Evolutionary conservation across 2,329 filamentous ascomycete species (phyloP).

Genomic region (Chalaropsis ovoidea): DNA sequence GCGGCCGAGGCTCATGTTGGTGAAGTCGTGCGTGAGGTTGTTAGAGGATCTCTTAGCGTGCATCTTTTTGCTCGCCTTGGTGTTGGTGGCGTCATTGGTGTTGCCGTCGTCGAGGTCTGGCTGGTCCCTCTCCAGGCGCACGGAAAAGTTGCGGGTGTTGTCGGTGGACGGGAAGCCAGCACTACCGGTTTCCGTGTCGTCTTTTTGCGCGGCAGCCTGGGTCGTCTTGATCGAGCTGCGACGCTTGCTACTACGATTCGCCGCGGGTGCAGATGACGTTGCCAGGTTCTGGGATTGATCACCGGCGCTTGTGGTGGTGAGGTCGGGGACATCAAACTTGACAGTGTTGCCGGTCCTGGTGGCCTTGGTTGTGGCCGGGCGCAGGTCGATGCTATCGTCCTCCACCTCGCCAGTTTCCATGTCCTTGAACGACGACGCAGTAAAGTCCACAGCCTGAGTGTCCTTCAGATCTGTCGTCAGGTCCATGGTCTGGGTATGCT

Average conservation of each 20-base stretch:
- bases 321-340: slow-evolving; percentile 35
- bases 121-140: slow-evolving; percentile 23
- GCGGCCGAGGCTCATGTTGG: slow-evolving; percentile 26
- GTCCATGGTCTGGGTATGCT: slow-evolving; percentile 88
- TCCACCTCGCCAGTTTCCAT: slow-evolving; percentile 25
- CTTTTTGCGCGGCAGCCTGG: slow-evolving; percentile 17
- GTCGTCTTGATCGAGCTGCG: slow-evolving; percentile 29
- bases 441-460: slow-evolving; percentile 29
- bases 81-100: background rate
- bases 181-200: slow-evolving; percentile 27
- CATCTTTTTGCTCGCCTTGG: slow-evolving; percentile 11
- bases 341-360: slow-evolving; percentile 23
- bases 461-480: slow-evolving; percentile 60
- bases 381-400: slow-evolving; percentile 22
- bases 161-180: slow-evolving; percentile 28
- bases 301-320: slow-evolving; percentile 29
- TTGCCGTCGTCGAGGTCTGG: slow-evolving; percentile 27
- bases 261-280: slow-evolving; percentile 25
- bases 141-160: slow-evolving; percentile 28
- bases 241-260: slow-evolving; percentile 39
- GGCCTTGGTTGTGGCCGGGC: slow-evolving; percentile 14
- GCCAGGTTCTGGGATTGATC: slow-evolving; percentile 26
- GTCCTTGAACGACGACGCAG: slow-evolving; percentile 29
- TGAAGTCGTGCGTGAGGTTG: slow-evolving; percentile 27
- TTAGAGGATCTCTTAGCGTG: slow-evolving; percentile 22